A percentile compares a stretch with the other conserved stretches of the same genome.
Evolutionary conservation across 2,329 filamentous ascomycete genomes (phyloP).

Genomic region (Clonostachys chloroleuca): DNA sequence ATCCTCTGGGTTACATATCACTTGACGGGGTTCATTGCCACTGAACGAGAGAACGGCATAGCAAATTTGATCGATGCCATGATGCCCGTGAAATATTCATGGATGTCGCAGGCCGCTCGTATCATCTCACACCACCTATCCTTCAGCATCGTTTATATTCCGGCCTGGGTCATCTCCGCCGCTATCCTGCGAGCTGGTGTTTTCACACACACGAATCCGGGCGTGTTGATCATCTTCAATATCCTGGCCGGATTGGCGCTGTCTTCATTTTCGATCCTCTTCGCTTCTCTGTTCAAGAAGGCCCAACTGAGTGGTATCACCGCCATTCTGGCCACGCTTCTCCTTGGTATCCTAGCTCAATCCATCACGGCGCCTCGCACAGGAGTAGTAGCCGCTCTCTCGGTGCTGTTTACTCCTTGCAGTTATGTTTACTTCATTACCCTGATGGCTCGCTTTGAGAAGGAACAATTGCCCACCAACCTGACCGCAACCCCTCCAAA

Average conservation of each 20-base stretch:
- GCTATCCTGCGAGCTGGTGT: constrained; percentile 59
- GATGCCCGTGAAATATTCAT: constrained; percentile 72
- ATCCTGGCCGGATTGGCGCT: constrained; percentile 73
- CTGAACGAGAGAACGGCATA: constrained; percentile 83
- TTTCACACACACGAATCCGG: constrained; percentile 59
- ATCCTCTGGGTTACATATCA: constrained; percentile 84
- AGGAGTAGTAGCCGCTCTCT: constrained; percentile 62
- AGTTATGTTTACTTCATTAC: constrained; percentile 81
- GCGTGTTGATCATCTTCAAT: constrained; percentile 69
- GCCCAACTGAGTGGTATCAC: constrained; percentile 85
- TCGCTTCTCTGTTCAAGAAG: constrained; percentile 79
- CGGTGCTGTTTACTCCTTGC: constrained; percentile 79
- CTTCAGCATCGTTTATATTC: constrained; percentile 75
- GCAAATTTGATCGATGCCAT: constrained; percentile 86
- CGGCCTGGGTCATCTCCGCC: constrained; percentile 77
- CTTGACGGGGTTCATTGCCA: constrained; percentile 78
- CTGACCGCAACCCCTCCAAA: constrained; percentile 58
- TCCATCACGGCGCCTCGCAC: constrained; percentile 60
- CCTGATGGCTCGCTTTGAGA: constrained; percentile 73
- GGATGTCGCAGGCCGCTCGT: constrained; percentile 75
- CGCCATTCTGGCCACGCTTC: constrained; percentile 65
- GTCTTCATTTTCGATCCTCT: constrained; percentile 75
- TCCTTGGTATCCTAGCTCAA: constrained; percentile 81
- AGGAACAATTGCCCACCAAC: constrained; percentile 52
- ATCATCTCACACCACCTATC: constrained; percentile 75